Evolutionary conservation across 78 protist genomes (phyloP), one percentile per base, ranked within the genome.

Genomic region (Cavenderia fasciculata): DNA sequence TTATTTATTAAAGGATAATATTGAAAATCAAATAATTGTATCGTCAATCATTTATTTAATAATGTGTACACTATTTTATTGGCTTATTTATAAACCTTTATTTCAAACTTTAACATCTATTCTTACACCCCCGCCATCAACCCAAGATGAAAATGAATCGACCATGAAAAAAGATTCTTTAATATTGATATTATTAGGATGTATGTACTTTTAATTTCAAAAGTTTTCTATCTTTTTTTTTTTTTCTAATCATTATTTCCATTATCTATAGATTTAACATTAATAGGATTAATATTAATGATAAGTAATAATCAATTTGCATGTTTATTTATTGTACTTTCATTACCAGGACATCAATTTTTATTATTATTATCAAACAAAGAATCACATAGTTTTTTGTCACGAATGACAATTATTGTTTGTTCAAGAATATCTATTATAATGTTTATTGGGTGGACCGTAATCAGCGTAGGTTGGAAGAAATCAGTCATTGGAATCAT

Each of bases 301-400:
- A 82, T 82, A 78, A 27, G 65, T 43, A 82, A 82, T 68, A 82
- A 82, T 69, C 90, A 82, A 68, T 82, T 82, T 33, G 27, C 90
- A 40, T 69, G 78, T 82, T 43, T 82, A 68, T 82, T 82, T 36
- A 56, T 82, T 4, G 69, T 65, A 19, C 33, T 82, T 7, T 82
- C 90, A 38, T 27, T 82, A 68, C 90, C 90, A 41, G 56, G 71
- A n/a, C 29, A 68, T 56, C 90, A 82, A 18, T 34, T 82, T 40
- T 68, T 78, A 56, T 82, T 19, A 16, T 21, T 82, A 27, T 31
- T 82, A 70, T 33, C 23, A 3, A 31, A 21, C 29, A 68, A 43
- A n/a, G 7, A 21, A 21, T 68, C 69, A 18, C 21, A 40, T 82
- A 59, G 11, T 82, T 19, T 6, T 82, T 8, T 82, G 90, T 56